A percentile compares a stretch with the other conserved stretches of the same genome.
These are phyloP conservation scores for Casaregolazyma lundiana DNA, from an alignment of 1,139 yeast genomes.

Conservation along the genomic window DNA sequence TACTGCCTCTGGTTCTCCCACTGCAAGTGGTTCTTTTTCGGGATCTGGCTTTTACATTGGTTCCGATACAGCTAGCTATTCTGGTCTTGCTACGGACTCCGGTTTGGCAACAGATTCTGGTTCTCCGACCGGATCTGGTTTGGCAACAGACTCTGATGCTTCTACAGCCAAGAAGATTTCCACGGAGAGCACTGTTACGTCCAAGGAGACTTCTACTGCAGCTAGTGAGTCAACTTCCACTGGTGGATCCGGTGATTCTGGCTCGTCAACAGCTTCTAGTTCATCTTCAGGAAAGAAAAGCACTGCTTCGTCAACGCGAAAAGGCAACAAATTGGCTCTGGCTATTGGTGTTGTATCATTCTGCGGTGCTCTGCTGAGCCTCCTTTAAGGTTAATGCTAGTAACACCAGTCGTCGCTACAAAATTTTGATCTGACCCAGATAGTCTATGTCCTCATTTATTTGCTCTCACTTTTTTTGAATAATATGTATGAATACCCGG, in stretches of 20 bases:
- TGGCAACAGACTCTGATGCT: conserved; percentile 13
- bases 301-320: background rate
- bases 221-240: conserved; percentile 1
- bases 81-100: conserved; percentile 9
- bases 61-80: too few species aligned
- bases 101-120: conserved; percentile 6
- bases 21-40: conserved; percentile 3
- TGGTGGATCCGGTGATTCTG: background rate
- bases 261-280: conserved; percentile 8
- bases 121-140: conserved; percentile 12
- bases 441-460: too few species aligned
- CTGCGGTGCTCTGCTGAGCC: background rate
- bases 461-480: too few species aligned
- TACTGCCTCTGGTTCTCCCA: conserved; percentile 11
- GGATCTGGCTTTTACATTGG: background rate
- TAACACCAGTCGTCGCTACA: too few species aligned
- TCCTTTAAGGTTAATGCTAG: too few species aligned
- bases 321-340: background rate
- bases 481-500: too few species aligned
- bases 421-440: too few species aligned
- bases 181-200: background rate
- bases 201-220: conserved; percentile 10
- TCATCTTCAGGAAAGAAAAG: too few species aligned
- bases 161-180: conserved; percentile 14
- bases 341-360: background rate